Evolutionary conservation across 257 asterid genomes (phyloP).

Genomic region (Forsythia viridissima): DNA sequence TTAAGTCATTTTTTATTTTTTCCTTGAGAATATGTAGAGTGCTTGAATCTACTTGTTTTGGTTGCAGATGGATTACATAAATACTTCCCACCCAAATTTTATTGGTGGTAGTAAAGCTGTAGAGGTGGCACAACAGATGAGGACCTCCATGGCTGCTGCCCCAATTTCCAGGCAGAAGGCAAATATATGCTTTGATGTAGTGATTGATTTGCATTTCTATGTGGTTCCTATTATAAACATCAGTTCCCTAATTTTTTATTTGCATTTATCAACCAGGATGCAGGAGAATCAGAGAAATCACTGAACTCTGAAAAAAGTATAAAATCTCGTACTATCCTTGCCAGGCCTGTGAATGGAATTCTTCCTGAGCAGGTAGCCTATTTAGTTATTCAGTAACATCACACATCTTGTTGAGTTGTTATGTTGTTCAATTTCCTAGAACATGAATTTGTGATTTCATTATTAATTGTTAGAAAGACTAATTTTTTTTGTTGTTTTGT

Average conservation of each 20-base stretch:
- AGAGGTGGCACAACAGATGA: conserved; percentile 55
- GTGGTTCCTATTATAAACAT: conserved; percentile 9
- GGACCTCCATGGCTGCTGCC: conserved; percentile 39
- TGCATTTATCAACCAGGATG: conserved; percentile 50
- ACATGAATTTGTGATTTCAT: not conserved
- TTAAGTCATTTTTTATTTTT: not conserved
- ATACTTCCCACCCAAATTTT: conserved; percentile 68
- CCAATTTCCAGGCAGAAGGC: conserved; percentile 33
- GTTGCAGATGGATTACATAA: conserved; percentile 61
- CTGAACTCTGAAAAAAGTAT: conserved; percentile 58
- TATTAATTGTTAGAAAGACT: not conserved
- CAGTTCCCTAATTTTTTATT: not conserved
- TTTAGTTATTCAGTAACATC: conserved; percentile 6
- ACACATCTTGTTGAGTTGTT: not conserved
- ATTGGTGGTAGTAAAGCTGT: conserved; percentile 70
- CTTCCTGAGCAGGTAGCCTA: conserved; percentile 74
- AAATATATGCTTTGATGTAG: not conserved
- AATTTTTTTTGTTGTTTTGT: not conserved
- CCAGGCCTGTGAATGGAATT: conserved; percentile 75
- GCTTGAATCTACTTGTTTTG: not conserved
- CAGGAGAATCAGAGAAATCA: conserved; percentile 61
- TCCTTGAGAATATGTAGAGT: not conserved
- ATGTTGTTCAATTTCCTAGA: conserved; percentile 8
- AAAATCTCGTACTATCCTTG: conserved; percentile 63
- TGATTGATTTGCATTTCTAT: not conserved